Evolutionary conservation across 345 rosid genomes (phyloP).

Genomic region (Aurinia saxatilis): DNA sequence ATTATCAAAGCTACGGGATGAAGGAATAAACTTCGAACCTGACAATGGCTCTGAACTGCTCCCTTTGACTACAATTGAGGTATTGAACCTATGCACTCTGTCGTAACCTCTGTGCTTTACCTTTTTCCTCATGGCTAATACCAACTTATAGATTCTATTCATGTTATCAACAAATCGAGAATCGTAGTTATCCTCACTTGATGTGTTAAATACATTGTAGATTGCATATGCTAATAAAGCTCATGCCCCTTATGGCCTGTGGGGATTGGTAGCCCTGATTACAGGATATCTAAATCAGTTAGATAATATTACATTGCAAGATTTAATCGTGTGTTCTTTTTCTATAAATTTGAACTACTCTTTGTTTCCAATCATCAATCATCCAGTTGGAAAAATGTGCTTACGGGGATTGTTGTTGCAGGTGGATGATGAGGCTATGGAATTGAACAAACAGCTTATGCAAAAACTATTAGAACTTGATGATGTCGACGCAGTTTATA

Average conservation of each 20-base stretch:
- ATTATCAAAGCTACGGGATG: conserved; percentile 61
- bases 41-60: conserved; percentile 92
- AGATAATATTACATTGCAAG: background rate
- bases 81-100: conserved; percentile 11
- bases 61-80: conserved; percentile 71
- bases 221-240: background rate
- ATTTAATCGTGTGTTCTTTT: background rate
- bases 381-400: background rate
- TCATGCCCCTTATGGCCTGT: background rate
- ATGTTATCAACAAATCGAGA: background rate
- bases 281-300: background rate
- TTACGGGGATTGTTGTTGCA: conserved; percentile 21
- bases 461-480: conserved; percentile 78
- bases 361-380: background rate
- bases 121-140: background rate
- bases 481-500: conserved; percentile 86
- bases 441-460: conserved; percentile 80
- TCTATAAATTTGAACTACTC: background rate
- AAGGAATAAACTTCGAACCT: conserved; percentile 70
- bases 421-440: conserved; percentile 94
- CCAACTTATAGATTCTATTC: background rate
- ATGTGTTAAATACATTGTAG: background rate
- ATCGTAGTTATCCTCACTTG: background rate
- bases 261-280: background rate
- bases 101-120: background rate